Conservation (phyloP, 257 asterid genomes). For the Apocynum venetum region DNA sequence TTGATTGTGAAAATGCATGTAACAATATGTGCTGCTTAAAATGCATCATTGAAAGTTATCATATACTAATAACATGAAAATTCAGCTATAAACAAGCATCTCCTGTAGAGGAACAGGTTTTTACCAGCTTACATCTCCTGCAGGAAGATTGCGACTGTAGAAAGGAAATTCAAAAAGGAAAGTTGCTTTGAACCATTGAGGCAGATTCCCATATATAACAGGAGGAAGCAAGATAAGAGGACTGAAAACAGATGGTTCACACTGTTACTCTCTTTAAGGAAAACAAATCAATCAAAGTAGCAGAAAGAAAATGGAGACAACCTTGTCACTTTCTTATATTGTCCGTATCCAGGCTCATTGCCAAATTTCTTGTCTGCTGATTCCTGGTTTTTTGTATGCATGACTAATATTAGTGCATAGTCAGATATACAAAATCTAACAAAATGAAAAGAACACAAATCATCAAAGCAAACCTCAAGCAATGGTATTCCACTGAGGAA, state of each 20-base stretch:
- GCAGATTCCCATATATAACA: constrained; percentile 59
- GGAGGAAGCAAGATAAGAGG: constrained; percentile 93
- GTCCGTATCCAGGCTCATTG: constrained; percentile 49
- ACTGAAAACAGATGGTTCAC: constrained; percentile 43
- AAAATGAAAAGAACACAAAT: not conserved
- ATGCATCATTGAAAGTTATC: not conserved
- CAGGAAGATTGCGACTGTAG: constrained; percentile 72
- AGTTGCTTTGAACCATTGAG: constrained; percentile 62
- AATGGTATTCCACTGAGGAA: constrained; percentile 88
- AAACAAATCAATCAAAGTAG: not conserved
- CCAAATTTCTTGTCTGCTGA: constrained; percentile 87
- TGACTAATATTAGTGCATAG: constrained; percentile 4
- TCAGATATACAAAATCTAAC: not conserved
- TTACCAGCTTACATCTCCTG: constrained; percentile 63
- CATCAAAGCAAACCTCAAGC: constrained; percentile 58
- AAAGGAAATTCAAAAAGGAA: constrained; percentile 85
- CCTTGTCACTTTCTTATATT: constrained; percentile 85
- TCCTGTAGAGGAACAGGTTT: not conserved
- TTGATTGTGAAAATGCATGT: no score
- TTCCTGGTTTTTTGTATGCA: constrained; percentile 35
- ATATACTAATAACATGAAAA: not conserved
- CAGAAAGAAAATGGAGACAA: constrained; percentile 20
- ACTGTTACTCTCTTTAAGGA: constrained; percentile 3
- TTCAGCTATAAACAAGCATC: not conserved
- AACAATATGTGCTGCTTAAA: no score